Conservation (phyloP, 2,329 filamentous ascomycete genomes). For the Neonectria coccinea region DNA sequence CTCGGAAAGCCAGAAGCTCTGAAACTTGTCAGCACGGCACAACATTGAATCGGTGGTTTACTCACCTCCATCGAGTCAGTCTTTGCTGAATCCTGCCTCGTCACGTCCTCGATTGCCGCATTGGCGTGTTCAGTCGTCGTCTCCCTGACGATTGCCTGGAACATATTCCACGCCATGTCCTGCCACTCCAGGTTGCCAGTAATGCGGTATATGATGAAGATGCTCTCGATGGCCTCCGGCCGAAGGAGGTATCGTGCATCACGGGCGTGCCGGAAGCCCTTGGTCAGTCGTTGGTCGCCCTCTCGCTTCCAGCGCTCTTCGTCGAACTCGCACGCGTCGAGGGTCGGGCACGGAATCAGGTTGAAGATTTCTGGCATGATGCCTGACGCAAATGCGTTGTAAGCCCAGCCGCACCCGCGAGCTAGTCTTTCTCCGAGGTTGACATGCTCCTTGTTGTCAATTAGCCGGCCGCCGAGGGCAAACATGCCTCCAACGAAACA, state of each 20-base stretch:
- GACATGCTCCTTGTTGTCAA: slow-evolving; percentile 67
- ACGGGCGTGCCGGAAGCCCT: slow-evolving; percentile 71
- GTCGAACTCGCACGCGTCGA: slow-evolving; percentile 49
- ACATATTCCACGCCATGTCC: slow-evolving; percentile 67
- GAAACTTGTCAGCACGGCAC: slow-evolving; percentile 37
- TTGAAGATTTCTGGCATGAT: slow-evolving; percentile 70
- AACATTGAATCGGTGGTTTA: slow-evolving; percentile 26
- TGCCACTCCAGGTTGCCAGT: slow-evolving; percentile 61
- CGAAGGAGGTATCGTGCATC: slow-evolving; percentile 64
- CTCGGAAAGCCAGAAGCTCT: slow-evolving; percentile 80
- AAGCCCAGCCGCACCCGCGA: slow-evolving; percentile 69
- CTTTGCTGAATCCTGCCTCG: slow-evolving; percentile 48
- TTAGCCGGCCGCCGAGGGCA: slow-evolving; percentile 70
- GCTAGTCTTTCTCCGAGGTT: slow-evolving; percentile 62
- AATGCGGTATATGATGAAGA: slow-evolving; percentile 63
- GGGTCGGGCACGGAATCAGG: slow-evolving; percentile 57
- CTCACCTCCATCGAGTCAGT: slow-evolving; percentile 71
- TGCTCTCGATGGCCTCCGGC: slow-evolving; percentile 63
- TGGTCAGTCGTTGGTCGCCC: slow-evolving; percentile 47
- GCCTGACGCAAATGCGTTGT: slow-evolving; percentile 64
- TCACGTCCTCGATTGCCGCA: slow-evolving; percentile 61
- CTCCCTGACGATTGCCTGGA: slow-evolving; percentile 57
- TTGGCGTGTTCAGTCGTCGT: slow-evolving; percentile 61
- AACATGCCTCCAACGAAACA: slow-evolving; percentile 77
- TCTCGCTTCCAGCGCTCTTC: slow-evolving; percentile 35